Conservation (phyloP, 2,329 filamentous ascomycete genomes). For the Pyricularia grisea region DNA sequence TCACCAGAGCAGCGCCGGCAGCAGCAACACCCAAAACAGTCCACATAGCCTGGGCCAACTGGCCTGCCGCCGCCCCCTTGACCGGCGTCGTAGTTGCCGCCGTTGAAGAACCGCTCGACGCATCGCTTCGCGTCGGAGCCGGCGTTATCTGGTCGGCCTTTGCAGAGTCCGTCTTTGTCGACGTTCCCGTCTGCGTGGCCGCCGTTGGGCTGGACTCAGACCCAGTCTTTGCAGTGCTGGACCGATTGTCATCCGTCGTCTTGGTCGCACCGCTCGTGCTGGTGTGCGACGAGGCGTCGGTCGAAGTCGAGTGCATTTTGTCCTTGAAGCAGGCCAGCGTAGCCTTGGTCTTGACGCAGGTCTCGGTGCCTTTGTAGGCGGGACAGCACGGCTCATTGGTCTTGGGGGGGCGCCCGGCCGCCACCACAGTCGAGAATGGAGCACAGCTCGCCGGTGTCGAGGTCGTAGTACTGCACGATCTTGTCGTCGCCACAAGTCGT, state of each 20-base stretch:
- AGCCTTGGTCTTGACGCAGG: neutral
- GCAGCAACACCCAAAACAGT: neutral
- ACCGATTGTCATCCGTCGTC: neutral
- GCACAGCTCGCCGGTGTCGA: conserved; percentile 56
- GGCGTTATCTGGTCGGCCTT: neutral
- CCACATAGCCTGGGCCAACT: neutral
- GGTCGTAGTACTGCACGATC: conserved; percentile 33
- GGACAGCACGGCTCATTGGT: conserved; percentile 49
- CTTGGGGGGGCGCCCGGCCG: conserved; percentile 54
- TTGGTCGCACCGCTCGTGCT: neutral
- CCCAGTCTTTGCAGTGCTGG: neutral
- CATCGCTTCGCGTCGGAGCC: neutral
- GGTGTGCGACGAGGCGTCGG: neutral
- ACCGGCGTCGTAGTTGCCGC: neutral
- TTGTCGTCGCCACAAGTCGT: neutral
- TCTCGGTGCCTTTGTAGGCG: conserved; percentile 40
- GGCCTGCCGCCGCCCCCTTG: neutral
- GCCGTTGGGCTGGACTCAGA: neutral
- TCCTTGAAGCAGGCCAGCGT: neutral
- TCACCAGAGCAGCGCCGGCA: neutral
- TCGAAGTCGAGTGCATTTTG: neutral
- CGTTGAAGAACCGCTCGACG: neutral
- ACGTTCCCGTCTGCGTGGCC: neutral
- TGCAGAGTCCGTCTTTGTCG: neutral
- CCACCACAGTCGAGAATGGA: conserved; percentile 57